These are phyloP conservation scores for Rickenella mellea DNA, from an alignment of 768 basidiomycete genomes.

Conservation along the genomic window DNA sequence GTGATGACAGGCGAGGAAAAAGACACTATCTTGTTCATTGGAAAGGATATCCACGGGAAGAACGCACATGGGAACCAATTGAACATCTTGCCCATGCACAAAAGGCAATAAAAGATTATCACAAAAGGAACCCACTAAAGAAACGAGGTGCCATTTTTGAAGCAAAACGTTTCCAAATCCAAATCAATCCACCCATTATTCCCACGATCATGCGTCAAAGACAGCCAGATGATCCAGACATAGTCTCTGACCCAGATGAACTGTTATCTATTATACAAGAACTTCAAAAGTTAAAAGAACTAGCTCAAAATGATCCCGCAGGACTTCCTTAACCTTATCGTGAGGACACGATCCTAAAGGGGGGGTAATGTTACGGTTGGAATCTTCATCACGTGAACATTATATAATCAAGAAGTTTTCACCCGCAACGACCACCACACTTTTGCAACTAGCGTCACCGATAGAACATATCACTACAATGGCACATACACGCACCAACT, in stretches of 20 bases:
- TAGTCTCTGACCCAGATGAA: neutral
- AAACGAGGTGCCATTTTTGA: too few species aligned
- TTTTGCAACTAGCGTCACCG: too few species aligned
- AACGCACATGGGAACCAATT: constrained; percentile 11
- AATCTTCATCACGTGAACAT: too few species aligned
- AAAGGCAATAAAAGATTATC: constrained; percentile 7
- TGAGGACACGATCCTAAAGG: constrained; percentile 2
- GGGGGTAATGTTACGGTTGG: constrained; percentile 8
- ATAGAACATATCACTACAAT: too few species aligned
- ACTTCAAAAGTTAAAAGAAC: too few species aligned
- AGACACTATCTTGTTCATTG: constrained; percentile 19
- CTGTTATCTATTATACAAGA: constrained; percentile 4
- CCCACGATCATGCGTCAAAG: too few species aligned
- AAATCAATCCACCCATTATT: neutral
- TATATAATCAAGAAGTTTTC: too few species aligned
- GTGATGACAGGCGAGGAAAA: neutral
- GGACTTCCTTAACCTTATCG: neutral
- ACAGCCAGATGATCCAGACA: neutral
- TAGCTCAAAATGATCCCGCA: too few species aligned
- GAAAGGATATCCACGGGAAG: constrained; percentile 12
- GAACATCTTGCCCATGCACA: constrained; percentile 5
- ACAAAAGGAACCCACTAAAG: constrained; percentile 6
- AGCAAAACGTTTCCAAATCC: too few species aligned
- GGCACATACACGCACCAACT: too few species aligned
- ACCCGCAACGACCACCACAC: too few species aligned